Evolutionary conservation across 495 filamentous ascomycete species (phyloP).

Genomic region (Podospora sp.): DNA sequence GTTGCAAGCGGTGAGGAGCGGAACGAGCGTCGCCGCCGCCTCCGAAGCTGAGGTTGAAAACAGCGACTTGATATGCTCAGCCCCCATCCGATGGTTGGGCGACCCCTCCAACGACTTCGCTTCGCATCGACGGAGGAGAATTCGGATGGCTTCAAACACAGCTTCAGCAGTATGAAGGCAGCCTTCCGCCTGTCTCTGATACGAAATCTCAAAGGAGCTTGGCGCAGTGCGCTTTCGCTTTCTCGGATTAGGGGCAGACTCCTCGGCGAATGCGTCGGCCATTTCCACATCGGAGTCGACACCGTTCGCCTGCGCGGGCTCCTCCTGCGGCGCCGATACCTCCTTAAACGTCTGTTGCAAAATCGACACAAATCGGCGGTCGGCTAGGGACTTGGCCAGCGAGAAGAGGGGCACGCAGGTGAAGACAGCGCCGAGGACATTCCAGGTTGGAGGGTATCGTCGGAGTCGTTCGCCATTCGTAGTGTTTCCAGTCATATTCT

Average conservation of each 20-base stretch:
- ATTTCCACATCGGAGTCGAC: constrained; percentile 34
- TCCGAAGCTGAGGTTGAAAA: constrained; percentile 47
- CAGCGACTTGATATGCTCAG: constrained; percentile 52
- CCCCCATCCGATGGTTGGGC: constrained; percentile 41
- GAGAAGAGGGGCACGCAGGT: constrained; percentile 45
- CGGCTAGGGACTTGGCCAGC: constrained; percentile 49
- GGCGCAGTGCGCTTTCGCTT: constrained; percentile 42
- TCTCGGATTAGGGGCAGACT: constrained; percentile 26
- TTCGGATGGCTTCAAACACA: constrained; percentile 41
- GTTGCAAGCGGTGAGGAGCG: constrained; percentile 42
- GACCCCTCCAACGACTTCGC: constrained; percentile 21
- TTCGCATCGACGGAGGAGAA: constrained; percentile 38
- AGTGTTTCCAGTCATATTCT: constrained; percentile 48
- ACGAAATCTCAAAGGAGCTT: constrained; percentile 33
- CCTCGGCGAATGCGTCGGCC: constrained; percentile 24
- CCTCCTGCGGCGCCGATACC: constrained; percentile 34
- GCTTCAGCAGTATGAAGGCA: constrained; percentile 45
- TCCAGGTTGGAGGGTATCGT: constrained; percentile 49
- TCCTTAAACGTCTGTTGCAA: constrained; percentile 48
- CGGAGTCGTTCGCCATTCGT: constrained; percentile 47
- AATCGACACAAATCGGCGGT: constrained; percentile 44
- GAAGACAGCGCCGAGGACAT: constrained; percentile 45
- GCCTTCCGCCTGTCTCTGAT: constrained; percentile 35
- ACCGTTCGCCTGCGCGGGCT: constrained; percentile 4
- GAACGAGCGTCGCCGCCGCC: constrained; percentile 39